phyloP scores from a whole-genome alignment of 257 asterid species.

The Solanum verrucosum region DNA sequence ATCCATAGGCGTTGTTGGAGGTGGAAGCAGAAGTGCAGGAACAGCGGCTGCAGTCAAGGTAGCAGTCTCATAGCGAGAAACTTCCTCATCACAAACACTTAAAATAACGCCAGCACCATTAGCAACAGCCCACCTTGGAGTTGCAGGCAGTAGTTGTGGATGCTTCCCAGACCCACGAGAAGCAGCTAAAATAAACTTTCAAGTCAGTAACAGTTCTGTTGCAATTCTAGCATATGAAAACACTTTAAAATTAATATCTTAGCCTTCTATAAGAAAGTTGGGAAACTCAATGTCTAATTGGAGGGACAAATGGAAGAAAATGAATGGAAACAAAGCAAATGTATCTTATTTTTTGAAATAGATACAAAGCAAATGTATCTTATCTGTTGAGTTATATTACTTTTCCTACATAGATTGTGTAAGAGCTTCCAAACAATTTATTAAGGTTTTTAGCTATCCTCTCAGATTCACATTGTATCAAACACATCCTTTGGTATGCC shows the following conservation, averaged over 20 bases:
- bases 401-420: not conserved
- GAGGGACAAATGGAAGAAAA: not conserved
- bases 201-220: not conserved
- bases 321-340: not conserved
- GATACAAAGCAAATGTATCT: not conserved
- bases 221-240: not conserved
- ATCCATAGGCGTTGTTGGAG: constrained; percentile 96
- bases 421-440: not conserved
- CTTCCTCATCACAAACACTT: constrained; percentile 98
- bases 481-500: not conserved
- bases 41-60: constrained; percentile 95
- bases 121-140: constrained; percentile 99
- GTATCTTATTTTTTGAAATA: no score
- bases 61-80: constrained; percentile 93
- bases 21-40: constrained; percentile 98
- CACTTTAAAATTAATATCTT: not conserved
- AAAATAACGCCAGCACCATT: constrained; percentile 99
- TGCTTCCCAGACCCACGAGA: constrained; percentile 99
- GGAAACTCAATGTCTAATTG: not conserved
- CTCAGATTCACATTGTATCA: not conserved
- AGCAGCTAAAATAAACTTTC: constrained; percentile 45
- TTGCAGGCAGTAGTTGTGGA: constrained; percentile 92
- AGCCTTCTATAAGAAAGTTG: not conserved
- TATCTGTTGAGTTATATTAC: not conserved
- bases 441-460: not conserved